phyloP scores from a whole-genome alignment of 208 protist genomes.

The Trypanosoma vivax region DNA sequence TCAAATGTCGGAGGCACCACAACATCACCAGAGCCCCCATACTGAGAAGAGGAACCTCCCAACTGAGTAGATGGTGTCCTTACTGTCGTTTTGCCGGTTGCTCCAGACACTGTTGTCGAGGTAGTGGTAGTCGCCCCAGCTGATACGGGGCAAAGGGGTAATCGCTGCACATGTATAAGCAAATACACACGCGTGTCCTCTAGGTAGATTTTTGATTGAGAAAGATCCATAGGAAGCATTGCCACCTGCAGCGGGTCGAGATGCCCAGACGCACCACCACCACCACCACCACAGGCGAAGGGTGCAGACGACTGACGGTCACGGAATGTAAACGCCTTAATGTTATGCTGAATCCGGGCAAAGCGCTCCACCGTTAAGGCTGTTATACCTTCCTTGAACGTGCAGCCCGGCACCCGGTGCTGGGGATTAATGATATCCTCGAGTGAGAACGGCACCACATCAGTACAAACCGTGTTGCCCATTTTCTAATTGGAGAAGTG shows the following conservation, averaged over 20 bases:
- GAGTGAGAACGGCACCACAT: conserved; percentile 32
- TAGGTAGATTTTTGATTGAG: conserved; percentile 22
- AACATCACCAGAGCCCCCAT: too few relatives aligned
- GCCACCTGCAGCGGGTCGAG: conserved; percentile 17
- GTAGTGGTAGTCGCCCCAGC: neutral
- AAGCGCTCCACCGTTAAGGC: conserved; percentile 17
- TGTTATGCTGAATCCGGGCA: conserved; percentile 31
- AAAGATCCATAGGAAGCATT: conserved; percentile 39
- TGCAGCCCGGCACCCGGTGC: neutral
- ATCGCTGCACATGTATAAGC: conserved; percentile 51
- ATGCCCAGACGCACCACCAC: neutral
- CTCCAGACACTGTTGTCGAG: neutral
- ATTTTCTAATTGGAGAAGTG: too few relatives aligned
- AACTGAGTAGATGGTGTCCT: neutral
- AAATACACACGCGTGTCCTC: conserved; percentile 41
- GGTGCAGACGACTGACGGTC: conserved; percentile 1
- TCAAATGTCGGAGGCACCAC: neutral
- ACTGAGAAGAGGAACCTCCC: neutral
- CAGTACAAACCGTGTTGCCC: conserved; percentile 60
- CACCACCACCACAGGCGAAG: too few relatives aligned
- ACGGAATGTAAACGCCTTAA: conserved; percentile 37
- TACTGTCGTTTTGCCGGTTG: neutral
- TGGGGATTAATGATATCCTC: conserved; percentile 20
- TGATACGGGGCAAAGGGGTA: neutral
- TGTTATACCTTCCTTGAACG: neutral